phyloP scores from a whole-genome alignment of 192 early-diverging fungal species.

The Podila verticillata region DNA sequence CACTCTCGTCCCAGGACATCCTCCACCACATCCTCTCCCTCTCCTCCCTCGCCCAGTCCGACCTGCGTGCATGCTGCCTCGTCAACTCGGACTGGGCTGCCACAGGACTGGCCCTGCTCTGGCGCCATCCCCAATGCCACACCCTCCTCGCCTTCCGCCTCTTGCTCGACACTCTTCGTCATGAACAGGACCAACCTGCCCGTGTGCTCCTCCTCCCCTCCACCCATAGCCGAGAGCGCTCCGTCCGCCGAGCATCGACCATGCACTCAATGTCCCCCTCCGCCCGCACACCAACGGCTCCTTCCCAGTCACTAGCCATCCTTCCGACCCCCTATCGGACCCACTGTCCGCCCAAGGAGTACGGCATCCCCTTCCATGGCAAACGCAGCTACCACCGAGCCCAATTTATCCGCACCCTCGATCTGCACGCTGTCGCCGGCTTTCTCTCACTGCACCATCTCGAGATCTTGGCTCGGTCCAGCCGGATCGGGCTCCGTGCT shows the following conservation, averaged over 20 bases:
- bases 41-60: conserved; percentile 12
- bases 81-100: conserved; percentile 51
- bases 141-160: conserved; percentile 28
- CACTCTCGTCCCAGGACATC: conserved; percentile 39
- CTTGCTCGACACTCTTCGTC: conserved; percentile 39
- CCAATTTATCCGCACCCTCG: conserved; percentile 37
- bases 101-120: conserved; percentile 23
- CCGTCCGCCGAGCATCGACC: background rate
- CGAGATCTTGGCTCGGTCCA: conserved; percentile 45
- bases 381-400: conserved; percentile 38
- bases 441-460: conserved; percentile 19
- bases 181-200: conserved; percentile 21
- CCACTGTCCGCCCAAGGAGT: conserved; percentile 15
- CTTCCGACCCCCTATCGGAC: conserved; percentile 30
- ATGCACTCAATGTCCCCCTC: background rate
- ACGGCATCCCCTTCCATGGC: conserved; percentile 44
- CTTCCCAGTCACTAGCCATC: conserved; percentile 6
- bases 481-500: conserved; percentile 28
- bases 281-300: background rate
- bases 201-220: conserved; percentile 6
- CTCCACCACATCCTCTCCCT: conserved; percentile 36
- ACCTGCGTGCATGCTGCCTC: conserved; percentile 37
- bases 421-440: conserved; percentile 12
- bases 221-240: background rate
- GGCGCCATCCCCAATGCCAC: conserved; percentile 24